phyloP scores from a whole-genome alignment of 345 rosid species.

The Hirschfeldia incana region DNA sequence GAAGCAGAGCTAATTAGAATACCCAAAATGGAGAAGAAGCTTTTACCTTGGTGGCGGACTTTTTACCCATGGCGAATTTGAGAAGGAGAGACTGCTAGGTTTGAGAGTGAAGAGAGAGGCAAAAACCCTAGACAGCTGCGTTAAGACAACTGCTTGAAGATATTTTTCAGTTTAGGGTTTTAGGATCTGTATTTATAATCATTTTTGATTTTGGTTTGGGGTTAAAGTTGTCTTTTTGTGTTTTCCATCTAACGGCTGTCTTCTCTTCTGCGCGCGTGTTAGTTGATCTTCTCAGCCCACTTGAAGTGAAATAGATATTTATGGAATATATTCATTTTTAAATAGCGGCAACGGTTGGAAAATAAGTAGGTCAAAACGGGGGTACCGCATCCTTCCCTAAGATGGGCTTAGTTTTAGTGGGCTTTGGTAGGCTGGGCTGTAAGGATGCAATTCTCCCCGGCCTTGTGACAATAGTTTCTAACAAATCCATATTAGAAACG shows the following conservation, averaged over 20 bases:
- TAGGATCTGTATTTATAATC: constrained; percentile 35
- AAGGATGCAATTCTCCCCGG: neutral
- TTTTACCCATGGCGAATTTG: constrained; percentile 53
- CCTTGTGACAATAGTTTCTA: too few relatives aligned
- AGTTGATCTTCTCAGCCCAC: constrained; percentile 17
- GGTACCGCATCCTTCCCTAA: neutral
- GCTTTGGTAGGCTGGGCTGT: neutral
- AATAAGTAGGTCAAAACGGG: constrained; percentile 23
- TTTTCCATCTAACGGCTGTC: constrained; percentile 24
- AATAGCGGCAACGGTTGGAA: neutral
- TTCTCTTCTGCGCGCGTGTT: constrained; percentile 13
- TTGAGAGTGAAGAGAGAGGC: constrained; percentile 10
- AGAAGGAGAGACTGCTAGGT: constrained; percentile 22
- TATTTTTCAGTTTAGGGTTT: constrained; percentile 40
- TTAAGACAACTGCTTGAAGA: constrained; percentile 26
- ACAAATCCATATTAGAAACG: too few relatives aligned
- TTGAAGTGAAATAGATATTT: neutral
- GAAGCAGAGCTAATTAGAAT: neutral
- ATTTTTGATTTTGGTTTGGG: neutral
- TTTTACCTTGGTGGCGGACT: constrained; percentile 48
- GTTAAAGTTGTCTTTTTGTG: neutral
- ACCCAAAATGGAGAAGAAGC: neutral
- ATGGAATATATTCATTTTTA: neutral
- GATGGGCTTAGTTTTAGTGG: constrained; percentile 22
- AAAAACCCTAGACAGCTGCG: constrained; percentile 36